A percentile compares a stretch with the other conserved stretches of the same genome.
Conservation (phyloP, 768 basidiomycete species). For the Pleurotus djamor region DNA sequence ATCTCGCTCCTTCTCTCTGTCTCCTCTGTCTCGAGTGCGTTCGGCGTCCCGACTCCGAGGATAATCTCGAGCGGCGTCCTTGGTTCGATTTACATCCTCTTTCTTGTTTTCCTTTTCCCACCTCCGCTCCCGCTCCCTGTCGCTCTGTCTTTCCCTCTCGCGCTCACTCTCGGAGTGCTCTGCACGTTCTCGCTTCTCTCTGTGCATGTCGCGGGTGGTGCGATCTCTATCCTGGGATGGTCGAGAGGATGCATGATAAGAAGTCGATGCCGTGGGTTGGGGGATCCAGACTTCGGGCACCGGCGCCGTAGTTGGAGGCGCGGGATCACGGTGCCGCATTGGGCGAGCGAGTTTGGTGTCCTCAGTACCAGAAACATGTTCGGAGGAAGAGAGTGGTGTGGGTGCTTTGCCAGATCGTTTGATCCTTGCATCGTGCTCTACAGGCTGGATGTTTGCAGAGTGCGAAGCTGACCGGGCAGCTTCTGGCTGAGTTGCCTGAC, state of each 20-base stretch:
- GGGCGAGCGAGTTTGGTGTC: constrained; percentile 5
- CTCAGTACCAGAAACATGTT: constrained; percentile 10
- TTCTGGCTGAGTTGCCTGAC: not conserved
- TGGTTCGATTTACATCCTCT: constrained; percentile 11
- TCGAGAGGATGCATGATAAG: constrained; percentile 3
- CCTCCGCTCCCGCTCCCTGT: constrained; percentile 17
- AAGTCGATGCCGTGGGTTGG: not conserved
- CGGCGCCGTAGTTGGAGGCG: constrained; percentile 1
- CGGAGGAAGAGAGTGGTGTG: constrained; percentile 10
- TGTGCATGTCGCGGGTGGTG: not conserved
- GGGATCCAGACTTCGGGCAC: constrained; percentile 5
- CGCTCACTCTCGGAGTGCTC: constrained; percentile 14
- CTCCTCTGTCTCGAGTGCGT: constrained; percentile 3
- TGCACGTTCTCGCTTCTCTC: not conserved
- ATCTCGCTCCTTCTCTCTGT: constrained; percentile 13
- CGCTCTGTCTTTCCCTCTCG: constrained; percentile 15
- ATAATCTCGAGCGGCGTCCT: constrained; percentile 8
- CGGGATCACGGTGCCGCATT: constrained; percentile 1
- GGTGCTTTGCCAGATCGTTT: constrained; percentile 1
- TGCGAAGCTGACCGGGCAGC: not conserved
- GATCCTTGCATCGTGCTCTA: constrained; percentile 2
- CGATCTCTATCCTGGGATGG: constrained; percentile 6
- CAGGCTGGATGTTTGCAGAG: not conserved
- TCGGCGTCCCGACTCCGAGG: constrained; percentile 12
- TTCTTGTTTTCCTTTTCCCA: constrained; percentile 15